A percentile compares a stretch with the other conserved stretches of the same genome.
Evolutionary conservation across 106 monocot species (phyloP).

Genomic region (Gastrodia elata): DNA sequence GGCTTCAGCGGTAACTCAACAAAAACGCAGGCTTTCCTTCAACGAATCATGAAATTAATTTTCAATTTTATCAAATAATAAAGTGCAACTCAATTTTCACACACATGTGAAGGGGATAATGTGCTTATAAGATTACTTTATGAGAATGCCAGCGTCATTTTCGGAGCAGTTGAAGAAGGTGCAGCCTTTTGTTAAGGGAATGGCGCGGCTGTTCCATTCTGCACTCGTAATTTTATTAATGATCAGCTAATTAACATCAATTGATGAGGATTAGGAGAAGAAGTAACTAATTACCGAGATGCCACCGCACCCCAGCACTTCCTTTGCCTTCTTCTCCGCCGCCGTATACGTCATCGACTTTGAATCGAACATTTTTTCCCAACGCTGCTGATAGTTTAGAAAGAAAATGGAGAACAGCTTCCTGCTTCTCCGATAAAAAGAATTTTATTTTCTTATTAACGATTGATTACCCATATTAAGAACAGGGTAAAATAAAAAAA

Average conservation of each 20-base stretch:
- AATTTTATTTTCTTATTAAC: no score
- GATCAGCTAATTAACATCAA: no score
- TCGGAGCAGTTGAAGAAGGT: slow-evolving; percentile 45
- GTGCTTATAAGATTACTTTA: slow-evolving; percentile 46
- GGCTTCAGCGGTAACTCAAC: slow-evolving; percentile 62
- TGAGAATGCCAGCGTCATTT: slow-evolving; percentile 14
- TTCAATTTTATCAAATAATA: not conserved
- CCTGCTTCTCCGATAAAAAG: slow-evolving; percentile 17
- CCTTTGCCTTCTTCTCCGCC: slow-evolving; percentile 19
- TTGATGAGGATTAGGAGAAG: no score
- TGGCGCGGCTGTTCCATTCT: slow-evolving; percentile 49
- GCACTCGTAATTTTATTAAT: slow-evolving; percentile 9
- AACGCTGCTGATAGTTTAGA: slow-evolving; percentile 29
- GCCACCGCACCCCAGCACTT: slow-evolving; percentile 29
- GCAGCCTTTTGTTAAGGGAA: slow-evolving; percentile 62
- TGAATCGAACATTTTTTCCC: slow-evolving; percentile 36
- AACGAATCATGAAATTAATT: not conserved
- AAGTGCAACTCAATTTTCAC: no score
- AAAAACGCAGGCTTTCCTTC: slow-evolving; percentile 52
- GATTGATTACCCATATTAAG: no score
- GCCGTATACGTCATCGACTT: slow-evolving; percentile 24
- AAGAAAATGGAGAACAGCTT: slow-evolving; percentile 15
- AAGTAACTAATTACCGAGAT: slow-evolving; percentile 33
- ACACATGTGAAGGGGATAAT: no score
- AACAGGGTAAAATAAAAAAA: no score